phyloP scores from a whole-genome alignment of 306 rosid species.

The Prunus mira region DNA sequence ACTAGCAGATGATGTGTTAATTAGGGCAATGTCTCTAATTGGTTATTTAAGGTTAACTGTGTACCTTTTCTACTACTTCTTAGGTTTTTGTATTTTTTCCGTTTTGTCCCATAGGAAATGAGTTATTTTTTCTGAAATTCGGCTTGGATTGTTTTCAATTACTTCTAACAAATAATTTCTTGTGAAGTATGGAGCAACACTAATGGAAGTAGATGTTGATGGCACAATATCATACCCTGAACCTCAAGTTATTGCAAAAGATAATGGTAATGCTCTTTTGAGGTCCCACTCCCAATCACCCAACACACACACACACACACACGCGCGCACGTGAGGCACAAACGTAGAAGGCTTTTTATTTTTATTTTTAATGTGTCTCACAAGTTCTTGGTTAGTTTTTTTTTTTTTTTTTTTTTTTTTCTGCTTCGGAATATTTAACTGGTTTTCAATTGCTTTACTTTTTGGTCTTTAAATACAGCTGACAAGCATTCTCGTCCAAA shows the following conservation, averaged over 20 bases:
- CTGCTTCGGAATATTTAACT: not conserved
- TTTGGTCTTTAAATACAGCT: conserved; percentile 32
- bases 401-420: not conserved
- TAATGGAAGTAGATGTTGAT: conserved; percentile 73
- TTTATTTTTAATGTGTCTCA: too few relatives aligned
- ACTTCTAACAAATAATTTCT: conserved; percentile 7
- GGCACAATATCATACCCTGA: conserved; percentile 72
- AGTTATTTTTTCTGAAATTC: not conserved
- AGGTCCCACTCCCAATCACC: not conserved
- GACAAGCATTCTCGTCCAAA: conserved; percentile 78
- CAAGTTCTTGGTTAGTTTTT: not conserved
- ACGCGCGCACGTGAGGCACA: not conserved
- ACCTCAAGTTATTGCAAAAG: conserved; percentile 48
- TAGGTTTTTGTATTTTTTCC: too few relatives aligned
- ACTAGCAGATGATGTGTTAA: too few relatives aligned
- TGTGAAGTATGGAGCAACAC: conserved; percentile 66
- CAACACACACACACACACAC: not conserved
- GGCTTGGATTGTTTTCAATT: not conserved
- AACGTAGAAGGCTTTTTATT: too few relatives aligned
- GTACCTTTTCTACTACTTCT: too few relatives aligned
- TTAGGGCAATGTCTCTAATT: too few relatives aligned
- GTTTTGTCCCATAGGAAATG: too few relatives aligned
- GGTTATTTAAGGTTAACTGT: too few relatives aligned
- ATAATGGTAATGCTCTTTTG: conserved; percentile 44
- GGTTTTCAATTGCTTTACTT: conserved; percentile 7